Base-by-base conservation (phyloP, 1,284 basidiomycete species). In the Apiotrichum veenhuisii region DNA sequence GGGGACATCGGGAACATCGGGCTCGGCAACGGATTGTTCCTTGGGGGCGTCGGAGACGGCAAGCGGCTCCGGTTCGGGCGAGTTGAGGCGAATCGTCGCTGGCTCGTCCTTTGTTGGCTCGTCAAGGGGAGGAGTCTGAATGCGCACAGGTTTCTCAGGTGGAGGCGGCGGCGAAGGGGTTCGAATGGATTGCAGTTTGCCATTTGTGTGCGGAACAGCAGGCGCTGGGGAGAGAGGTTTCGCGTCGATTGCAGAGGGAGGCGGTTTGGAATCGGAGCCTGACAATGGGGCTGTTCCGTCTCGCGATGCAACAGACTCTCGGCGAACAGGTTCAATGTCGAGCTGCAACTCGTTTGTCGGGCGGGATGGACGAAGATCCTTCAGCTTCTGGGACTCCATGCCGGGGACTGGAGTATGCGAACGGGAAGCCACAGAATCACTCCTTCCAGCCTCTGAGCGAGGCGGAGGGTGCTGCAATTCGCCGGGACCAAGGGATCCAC, bases 311-410 rank as follows among this genome's bases (percentile, higher is more conserved):
- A 9, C 7, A 33, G 44, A 23, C 11, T 48, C 34, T 23, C 34
- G 30, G 9, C 34, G 46, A 4, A 36, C 46, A 11, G 46, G 27
- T 1, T 23, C 44, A 3, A 34, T 54, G 7, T 43, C 53, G 22
- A 34, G 42, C 22, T 42, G 49, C 38, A 46, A 23, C 37, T 56
- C 50, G 30, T 51, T 47, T 23, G 45, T 33, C 17, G 45, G 37
- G n/a, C 26, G 46, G 18, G 18, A 14, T 5, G 20, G 46, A 20
- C 26, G 44, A 20, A 20, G n/a, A 15, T 46, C 46, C 22, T 37
- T 37, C 10, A 20, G 14, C 18, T 17, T 11, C 3, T 30, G 27
- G 10, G n/a, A 26, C 3, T 46, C 44, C 9, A 30, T 46, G 11
- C 15, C 44, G 9, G 44, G 33, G 7, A 46, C 20, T 11, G 46